phyloP scores from a whole-genome alignment of 108 stramenopile species.

The Fistulifera pelliculosa region DNA sequence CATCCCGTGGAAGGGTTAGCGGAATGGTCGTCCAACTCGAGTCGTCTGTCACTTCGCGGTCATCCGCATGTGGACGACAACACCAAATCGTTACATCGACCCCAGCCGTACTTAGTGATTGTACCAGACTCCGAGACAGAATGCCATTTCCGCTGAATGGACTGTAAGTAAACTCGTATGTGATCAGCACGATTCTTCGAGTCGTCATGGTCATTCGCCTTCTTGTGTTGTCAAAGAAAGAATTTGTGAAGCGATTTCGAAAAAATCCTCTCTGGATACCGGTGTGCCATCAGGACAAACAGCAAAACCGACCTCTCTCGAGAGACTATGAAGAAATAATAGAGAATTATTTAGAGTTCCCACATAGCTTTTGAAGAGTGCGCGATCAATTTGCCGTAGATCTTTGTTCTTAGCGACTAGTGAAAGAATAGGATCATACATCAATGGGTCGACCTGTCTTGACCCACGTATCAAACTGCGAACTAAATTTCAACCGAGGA shows the following conservation, averaged over 20 bases:
- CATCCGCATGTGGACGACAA: constrained; percentile 18
- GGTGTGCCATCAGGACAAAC: too few relatives aligned
- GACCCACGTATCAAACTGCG: constrained; percentile 71
- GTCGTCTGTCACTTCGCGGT: not conserved
- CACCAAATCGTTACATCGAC: constrained; percentile 28
- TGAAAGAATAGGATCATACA: too few relatives aligned
- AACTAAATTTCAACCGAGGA: constrained; percentile 69
- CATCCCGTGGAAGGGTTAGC: constrained; percentile 7
- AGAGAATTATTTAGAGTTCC: too few relatives aligned
- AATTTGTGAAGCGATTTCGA: too few relatives aligned
- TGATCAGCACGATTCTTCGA: not conserved
- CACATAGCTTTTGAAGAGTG: too few relatives aligned
- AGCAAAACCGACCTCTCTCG: too few relatives aligned
- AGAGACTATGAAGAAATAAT: too few relatives aligned
- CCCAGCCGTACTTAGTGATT: constrained; percentile 15
- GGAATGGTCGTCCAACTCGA: constrained; percentile 18
- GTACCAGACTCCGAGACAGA: constrained; percentile 25
- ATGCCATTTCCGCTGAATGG: constrained; percentile 44
- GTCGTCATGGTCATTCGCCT: too few relatives aligned
- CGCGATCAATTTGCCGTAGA: too few relatives aligned
- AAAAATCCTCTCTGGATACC: too few relatives aligned
- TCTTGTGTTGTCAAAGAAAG: too few relatives aligned
- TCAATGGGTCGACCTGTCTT: constrained; percentile 74
- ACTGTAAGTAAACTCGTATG: constrained; percentile 1
- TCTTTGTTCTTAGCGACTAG: too few relatives aligned